These are phyloP conservation scores for Cercospora sojina DNA, from an alignment of 2,329 filamentous ascomycete genomes.

Conservation along the genomic window DNA sequence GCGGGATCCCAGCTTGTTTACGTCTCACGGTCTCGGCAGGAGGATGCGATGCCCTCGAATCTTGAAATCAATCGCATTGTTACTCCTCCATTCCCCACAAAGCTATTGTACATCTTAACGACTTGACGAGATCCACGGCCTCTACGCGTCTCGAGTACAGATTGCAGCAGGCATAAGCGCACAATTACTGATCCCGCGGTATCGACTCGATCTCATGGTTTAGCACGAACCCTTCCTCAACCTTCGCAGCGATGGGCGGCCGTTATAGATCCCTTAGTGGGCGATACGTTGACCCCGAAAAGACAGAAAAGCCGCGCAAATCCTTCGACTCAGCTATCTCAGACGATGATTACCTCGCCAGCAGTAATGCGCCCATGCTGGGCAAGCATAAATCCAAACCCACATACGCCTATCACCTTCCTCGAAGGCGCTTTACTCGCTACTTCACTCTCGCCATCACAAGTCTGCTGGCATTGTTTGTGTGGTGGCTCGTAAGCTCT, in stretches of 20 bases:
- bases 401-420: conserved; percentile 38
- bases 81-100: background rate
- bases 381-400: conserved; percentile 30
- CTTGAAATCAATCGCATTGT: background rate
- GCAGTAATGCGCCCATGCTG: conserved; percentile 36
- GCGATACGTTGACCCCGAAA: conserved; percentile 38
- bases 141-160: background rate
- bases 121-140: conserved; percentile 8
- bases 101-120: background rate
- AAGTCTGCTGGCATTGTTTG: conserved; percentile 70
- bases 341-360: conserved; percentile 36
- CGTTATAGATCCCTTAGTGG: conserved; percentile 38
- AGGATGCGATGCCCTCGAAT: background rate
- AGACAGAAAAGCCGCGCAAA: conserved; percentile 40
- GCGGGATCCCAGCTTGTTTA: background rate
- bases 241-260: conserved; percentile 19
- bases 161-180: background rate
- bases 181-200: background rate
- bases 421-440: conserved; percentile 64
- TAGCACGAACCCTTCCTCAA: background rate
- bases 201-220: background rate
- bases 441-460: conserved; percentile 75
- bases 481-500: conserved; percentile 65
- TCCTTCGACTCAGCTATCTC: conserved; percentile 13
- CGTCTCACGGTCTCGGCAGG: background rate